phyloP scores from a whole-genome alignment of 768 basidiomycete species.

The Baorangia bicolor region DNA sequence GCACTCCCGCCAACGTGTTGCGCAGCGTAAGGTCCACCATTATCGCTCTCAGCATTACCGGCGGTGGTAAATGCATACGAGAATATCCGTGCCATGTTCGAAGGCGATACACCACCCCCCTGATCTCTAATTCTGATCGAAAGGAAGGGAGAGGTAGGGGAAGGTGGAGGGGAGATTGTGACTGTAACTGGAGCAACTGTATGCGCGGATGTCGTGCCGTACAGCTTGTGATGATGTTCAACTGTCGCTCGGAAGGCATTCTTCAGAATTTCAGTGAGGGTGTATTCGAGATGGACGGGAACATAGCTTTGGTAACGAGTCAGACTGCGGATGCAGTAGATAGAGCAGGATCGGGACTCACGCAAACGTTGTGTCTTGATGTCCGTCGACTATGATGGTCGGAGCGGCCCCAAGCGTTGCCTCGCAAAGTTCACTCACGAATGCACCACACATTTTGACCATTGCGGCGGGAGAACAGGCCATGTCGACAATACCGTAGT shows the following conservation, averaged over 20 bases:
- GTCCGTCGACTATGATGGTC: slow-evolving; percentile 66
- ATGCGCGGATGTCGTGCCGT: slow-evolving; percentile 34
- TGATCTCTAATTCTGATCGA: slow-evolving; percentile 82
- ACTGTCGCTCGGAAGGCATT: slow-evolving; percentile 90
- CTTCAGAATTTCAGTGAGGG: slow-evolving; percentile 87
- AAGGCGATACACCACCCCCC: slow-evolving; percentile 78
- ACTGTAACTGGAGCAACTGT: slow-evolving; percentile 62
- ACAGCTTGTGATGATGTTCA: slow-evolving; percentile 59
- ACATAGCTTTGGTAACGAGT: slow-evolving; percentile 58
- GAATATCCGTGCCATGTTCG: slow-evolving; percentile 77
- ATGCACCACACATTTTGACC: slow-evolving; percentile 79
- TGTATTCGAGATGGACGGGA: slow-evolving; percentile 89
- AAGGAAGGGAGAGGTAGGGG: slow-evolving; percentile 46
- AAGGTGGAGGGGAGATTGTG: slow-evolving; percentile 63
- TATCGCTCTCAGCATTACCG: slow-evolving; percentile 46
- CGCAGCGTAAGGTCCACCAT: slow-evolving; percentile 75
- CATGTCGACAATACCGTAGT: slow-evolving; percentile 75
- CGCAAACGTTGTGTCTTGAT: slow-evolving; percentile 72
- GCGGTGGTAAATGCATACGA: slow-evolving; percentile 93
- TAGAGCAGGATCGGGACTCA: slow-evolving; percentile 40
- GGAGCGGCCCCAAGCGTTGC: slow-evolving; percentile 78
- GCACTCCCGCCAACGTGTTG: slow-evolving; percentile 75
- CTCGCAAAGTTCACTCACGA: slow-evolving; percentile 80
- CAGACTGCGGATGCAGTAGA: slow-evolving; percentile 6
- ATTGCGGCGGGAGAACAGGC: slow-evolving; percentile 68